A percentile compares a stretch with the other conserved stretches of the same genome.
These are phyloP conservation scores for Penicillium egyptiacum DNA, from an alignment of 495 filamentous ascomycete genomes.

Conservation along the genomic window DNA sequence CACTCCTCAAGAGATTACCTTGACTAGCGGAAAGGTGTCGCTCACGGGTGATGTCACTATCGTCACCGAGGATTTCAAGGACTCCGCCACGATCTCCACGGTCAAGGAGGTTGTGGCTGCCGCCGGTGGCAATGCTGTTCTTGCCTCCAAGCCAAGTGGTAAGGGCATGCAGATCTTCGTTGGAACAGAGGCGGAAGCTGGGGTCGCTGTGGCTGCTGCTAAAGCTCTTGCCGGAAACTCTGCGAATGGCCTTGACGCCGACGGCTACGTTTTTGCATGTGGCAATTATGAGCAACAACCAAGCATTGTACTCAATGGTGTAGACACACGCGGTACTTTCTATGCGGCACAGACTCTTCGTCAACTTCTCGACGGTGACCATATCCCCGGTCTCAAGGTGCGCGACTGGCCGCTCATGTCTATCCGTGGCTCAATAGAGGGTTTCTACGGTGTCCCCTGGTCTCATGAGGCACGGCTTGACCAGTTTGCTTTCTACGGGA, in stretches of 20 bases:
- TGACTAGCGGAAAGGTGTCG: slow-evolving; percentile 4
- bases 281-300: slow-evolving; percentile 13
- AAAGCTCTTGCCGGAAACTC: slow-evolving; percentile 14
- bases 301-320: slow-evolving; percentile 20
- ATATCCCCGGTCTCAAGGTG: slow-evolving; percentile 14
- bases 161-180: slow-evolving; percentile 19
- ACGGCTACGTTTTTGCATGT: slow-evolving; percentile 18
- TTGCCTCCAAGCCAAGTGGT: slow-evolving; percentile 9
- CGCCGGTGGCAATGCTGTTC: slow-evolving; percentile 10
- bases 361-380: slow-evolving; percentile 8
- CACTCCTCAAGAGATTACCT: slow-evolving; percentile 15
- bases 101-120: slow-evolving; percentile 12
- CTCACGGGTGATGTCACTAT: slow-evolving; percentile 13
- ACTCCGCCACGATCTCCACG: slow-evolving; percentile 15
- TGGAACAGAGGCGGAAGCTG: slow-evolving; percentile 12
- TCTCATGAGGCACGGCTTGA: slow-evolving; percentile 21
- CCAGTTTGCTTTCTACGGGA: slow-evolving; percentile 18
- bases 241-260: slow-evolving; percentile 14
- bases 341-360: slow-evolving; percentile 23
- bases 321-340: slow-evolving; percentile 20
- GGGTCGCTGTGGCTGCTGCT: slow-evolving; percentile 1
- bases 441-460: slow-evolving; percentile 21
- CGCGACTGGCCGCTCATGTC: slow-evolving; percentile 24
- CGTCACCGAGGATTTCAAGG: slow-evolving; percentile 15
- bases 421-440: slow-evolving; percentile 22